phyloP scores from a whole-genome alignment of 768 basidiomycete genomes.

The Tulasnella sp. region DNA sequence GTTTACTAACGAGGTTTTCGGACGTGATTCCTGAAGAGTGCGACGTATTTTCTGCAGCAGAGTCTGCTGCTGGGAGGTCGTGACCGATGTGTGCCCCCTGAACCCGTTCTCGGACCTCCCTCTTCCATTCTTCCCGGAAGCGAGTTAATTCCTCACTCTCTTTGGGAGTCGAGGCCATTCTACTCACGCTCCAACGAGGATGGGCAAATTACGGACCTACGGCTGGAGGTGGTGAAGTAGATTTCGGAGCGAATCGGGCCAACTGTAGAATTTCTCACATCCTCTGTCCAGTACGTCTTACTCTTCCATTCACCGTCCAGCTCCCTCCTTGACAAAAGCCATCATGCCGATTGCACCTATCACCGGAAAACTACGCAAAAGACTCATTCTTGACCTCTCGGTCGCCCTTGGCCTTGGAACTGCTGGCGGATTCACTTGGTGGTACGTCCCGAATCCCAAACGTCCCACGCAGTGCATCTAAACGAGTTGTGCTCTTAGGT shows the following conservation, averaged over 20 bases:
- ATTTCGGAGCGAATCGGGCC: too few species aligned
- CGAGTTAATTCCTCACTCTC: constrained; percentile 41
- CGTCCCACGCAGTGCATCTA: not conserved
- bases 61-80: too few species aligned
- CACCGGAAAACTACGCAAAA: constrained; percentile 86
- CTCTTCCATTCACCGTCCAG: too few species aligned
- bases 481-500: constrained; percentile 14
- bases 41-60: too few species aligned
- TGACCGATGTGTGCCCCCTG: too few species aligned
- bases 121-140: constrained; percentile 65
- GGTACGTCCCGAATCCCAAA: constrained; percentile 39
- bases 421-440: constrained; percentile 64
- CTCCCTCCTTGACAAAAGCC: too few species aligned
- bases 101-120: constrained; percentile 44
- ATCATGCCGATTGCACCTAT: constrained; percentile 81
- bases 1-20: too few species aligned
- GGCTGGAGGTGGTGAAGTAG: not conserved
- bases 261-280: too few species aligned
- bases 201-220: not conserved
- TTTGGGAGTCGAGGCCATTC: not conserved
- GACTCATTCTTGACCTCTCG: constrained; percentile 75
- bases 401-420: constrained; percentile 65
- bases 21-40: too few species aligned
- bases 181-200: not conserved
- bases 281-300: too few species aligned